These are phyloP conservation scores for Acer negundo DNA, from an alignment of 345 rosid species.

Conservation along the genomic window DNA sequence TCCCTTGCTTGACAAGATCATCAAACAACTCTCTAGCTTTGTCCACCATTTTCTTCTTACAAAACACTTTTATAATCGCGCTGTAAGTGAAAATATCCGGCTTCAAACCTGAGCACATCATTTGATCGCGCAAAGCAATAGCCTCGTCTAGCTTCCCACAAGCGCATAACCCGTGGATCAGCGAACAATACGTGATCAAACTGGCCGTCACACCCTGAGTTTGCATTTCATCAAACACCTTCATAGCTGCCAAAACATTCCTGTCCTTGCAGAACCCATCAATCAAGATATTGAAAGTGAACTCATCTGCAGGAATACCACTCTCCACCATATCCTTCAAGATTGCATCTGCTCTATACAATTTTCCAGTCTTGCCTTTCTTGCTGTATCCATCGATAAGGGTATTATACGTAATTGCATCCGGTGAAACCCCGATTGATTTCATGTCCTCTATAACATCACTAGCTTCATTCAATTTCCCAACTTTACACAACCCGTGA, in stretches of 20 bases:
- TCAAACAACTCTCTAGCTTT: conserved; percentile 57
- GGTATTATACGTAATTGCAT: conserved; percentile 63
- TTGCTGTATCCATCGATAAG: conserved; percentile 71
- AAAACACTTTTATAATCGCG: conserved; percentile 61
- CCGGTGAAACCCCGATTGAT: conserved; percentile 47
- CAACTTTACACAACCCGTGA: conserved; percentile 63
- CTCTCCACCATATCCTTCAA: conserved; percentile 67
- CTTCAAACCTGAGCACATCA: conserved; percentile 53
- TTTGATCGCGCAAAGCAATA: conserved; percentile 45
- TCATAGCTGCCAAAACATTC: conserved; percentile 48
- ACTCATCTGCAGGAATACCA: conserved; percentile 46
- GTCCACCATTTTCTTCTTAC: conserved; percentile 58
- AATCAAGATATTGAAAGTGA: conserved; percentile 74
- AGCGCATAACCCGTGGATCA: conserved; percentile 57
- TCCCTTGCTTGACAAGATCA: conserved; percentile 41
- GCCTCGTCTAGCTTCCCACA: conserved; percentile 61
- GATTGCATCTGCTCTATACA: conserved; percentile 72
- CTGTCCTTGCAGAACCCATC: conserved; percentile 80
- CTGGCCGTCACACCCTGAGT: conserved; percentile 51
- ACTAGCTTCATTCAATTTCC: conserved; percentile 67
- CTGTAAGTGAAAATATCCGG: conserved; percentile 60
- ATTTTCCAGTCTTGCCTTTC: conserved; percentile 60
- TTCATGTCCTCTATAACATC: conserved; percentile 79
- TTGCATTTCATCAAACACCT: conserved; percentile 67
- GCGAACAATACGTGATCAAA: conserved; percentile 58